Base-by-base conservation (phyloP, 495 filamentous ascomycete genomes). In the Halenospora varia region DNA sequence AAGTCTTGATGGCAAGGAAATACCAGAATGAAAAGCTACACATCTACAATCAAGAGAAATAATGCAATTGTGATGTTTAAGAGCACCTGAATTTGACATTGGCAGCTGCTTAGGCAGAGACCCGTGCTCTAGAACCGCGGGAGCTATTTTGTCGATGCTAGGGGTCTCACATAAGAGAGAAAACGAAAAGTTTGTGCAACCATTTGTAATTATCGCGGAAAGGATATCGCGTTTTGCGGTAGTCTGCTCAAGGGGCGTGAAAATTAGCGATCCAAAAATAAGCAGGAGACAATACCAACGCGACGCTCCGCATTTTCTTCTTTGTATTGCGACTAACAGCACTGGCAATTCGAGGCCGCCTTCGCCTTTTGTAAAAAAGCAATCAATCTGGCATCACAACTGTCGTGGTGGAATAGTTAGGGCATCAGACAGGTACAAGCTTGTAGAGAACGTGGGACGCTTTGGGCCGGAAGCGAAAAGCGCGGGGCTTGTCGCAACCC, bases 1-100 rank as follows among this genome's bases (percentile, higher is more conserved):
- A 41, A 51, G 19, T 9, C 29, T 3, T 25, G 18, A 56, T 52
- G 52, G 20, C 23, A 60, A 55, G 20, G 50, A 62, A 49, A 40
- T 48, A 53, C 19, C 40, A 55, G 35, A 55, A 65, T 55, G 50
- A 64, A 60, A 57, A 62, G 55, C 55, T 62, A 29, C 57, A 55
- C 48, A 23, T 29, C 29, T 24, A 15, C 46, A 48, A 19, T 47
- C 10, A 47, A 13, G 22, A 19, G 3, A 19, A 19, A 20, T 48
- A 2, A 18, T 44, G 41, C 41, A n/a, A n/a, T n/a, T n/a, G n/a
- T n/a, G n/a, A n/a, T n/a, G n/a, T n/a, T n/a, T n/a, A n/a, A n/a
- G n/a, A n/a, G n/a, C n/a, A n/a, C n/a, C n/a, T n/a, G n/a, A n/a
- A n/a, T n/a, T n/a, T n/a, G n/a, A n/a, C n/a, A n/a, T n/a, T n/a